Evolutionary conservation across 345 rosid species (phyloP), one percentile per base, ranked within the genome.

Genomic region (Pistacia vera): DNA sequence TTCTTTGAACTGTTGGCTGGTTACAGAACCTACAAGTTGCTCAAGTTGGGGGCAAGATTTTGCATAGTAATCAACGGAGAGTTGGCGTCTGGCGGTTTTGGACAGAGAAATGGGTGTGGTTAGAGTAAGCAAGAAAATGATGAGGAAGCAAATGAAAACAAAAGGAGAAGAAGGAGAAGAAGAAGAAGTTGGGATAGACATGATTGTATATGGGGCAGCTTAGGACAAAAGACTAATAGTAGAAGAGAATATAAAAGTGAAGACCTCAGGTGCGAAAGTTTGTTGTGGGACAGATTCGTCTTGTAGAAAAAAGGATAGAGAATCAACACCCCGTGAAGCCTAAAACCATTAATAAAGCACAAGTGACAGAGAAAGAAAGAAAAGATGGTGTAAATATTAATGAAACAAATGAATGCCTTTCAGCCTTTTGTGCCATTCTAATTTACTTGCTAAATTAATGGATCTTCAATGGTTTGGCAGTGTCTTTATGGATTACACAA

Each of bases 21-120:
- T 91, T 63, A 95, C 80, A 5, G 94, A 88, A 46, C 84, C 93
- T 8, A 95, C 76, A 12, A 91, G 86, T 70, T 81, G 92, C 83
- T 93, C 97, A 11, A 92, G 81, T 70, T 89, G 92, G 60, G 97
- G 92, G 85, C 98, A 95, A 56, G 88, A 74, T 79, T 80, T 93
- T 49, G 93, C 82, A 28, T 95, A 91, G 84, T 91, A 89, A 66
- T 84, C 79, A 17, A 51, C 71, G 1, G 91, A 86, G 63, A 90
- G 88, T 56, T 83, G 88, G 71, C 81, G 85, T 33, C 69, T 57
- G 55, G 35, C 0, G 0, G 70, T 46, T 68, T 67, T 77, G 35
- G 79, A 74, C 52, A 71, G 41, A 48, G 28, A 77, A 71, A 28
- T 56, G 4, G 78, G 52, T 25, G 82, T 44, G 58, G 30, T 55